Evolutionary conservation across 2,329 filamentous ascomycete species (phyloP).

Genomic region (Neoascochyta sp.): DNA sequence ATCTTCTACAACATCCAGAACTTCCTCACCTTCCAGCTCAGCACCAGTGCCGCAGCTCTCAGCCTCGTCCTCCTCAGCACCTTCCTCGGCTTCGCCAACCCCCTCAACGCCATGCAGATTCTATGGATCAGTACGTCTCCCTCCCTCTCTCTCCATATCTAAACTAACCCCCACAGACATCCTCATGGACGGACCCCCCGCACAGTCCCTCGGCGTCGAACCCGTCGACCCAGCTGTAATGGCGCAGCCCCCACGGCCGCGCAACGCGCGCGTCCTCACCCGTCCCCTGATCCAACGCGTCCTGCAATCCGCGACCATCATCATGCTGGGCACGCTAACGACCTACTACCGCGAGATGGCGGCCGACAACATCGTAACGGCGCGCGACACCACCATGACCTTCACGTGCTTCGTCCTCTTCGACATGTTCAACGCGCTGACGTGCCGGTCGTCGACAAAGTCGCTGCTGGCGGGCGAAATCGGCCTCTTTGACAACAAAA

Average conservation of each 20-base stretch:
- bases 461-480: slow-evolving; percentile 83
- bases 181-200: slow-evolving; percentile 97
- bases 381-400: slow-evolving; percentile 97
- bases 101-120: slow-evolving; percentile 98
- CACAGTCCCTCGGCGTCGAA: slow-evolving; percentile 94
- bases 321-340: slow-evolving; percentile 87
- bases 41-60: slow-evolving; percentile 90
- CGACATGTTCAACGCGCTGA: slow-evolving; percentile 98
- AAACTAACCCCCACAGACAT: slow-evolving; percentile 64
- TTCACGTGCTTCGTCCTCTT: slow-evolving; percentile 99
- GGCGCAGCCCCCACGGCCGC: slow-evolving; percentile 80
- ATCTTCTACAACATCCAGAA: slow-evolving; percentile 99
- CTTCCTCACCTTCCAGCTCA: slow-evolving; percentile 96
- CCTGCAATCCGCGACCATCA: slow-evolving; percentile 78
- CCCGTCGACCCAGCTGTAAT: slow-evolving; percentile 92
- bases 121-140: slow-evolving; percentile 88
- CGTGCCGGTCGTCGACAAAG: slow-evolving; percentile 87
- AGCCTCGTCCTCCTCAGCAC: slow-evolving; percentile 90
- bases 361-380: slow-evolving; percentile 74
- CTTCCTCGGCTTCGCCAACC: slow-evolving; percentile 87
- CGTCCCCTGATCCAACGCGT: slow-evolving; percentile 77
- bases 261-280: slow-evolving; percentile 88
- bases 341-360: slow-evolving; percentile 93
- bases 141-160: slow-evolving; percentile 2
- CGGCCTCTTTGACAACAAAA: slow-evolving; percentile 75